Evolutionary conservation across 805 yeast species (phyloP).

Genomic region (Candida rishiriensis): DNA sequence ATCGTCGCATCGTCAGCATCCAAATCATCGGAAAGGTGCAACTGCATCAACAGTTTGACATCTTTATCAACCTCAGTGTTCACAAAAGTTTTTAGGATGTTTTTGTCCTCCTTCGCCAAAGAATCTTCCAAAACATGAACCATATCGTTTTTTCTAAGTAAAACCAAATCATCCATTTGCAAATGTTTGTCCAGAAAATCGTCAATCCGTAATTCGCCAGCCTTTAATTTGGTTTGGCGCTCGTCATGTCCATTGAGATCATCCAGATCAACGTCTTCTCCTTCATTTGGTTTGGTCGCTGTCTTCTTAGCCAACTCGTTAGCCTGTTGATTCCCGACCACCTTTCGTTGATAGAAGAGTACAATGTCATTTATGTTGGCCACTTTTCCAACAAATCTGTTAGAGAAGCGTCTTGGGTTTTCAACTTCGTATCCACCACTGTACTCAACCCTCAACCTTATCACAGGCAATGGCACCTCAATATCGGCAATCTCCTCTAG

Average conservation of each 20-base stretch:
- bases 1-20: slow-evolving; percentile 5
- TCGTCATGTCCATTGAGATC: slow-evolving; percentile 30
- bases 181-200: slow-evolving; percentile 61
- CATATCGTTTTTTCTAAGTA: slow-evolving; percentile 74
- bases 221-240: slow-evolving; percentile 21
- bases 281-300: slow-evolving; percentile 26
- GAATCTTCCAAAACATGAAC: slow-evolving; percentile 66
- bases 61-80: slow-evolving; percentile 52
- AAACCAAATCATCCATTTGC: slow-evolving; percentile 55
- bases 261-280: slow-evolving; percentile 14
- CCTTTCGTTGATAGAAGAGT: slow-evolving; percentile 51
- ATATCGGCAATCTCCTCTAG: slow-evolving; percentile 28
- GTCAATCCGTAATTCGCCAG: slow-evolving; percentile 24
- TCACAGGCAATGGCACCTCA: slow-evolving; percentile 70
- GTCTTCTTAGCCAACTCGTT: slow-evolving; percentile 9
- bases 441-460: slow-evolving; percentile 82
- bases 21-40: slow-evolving; percentile 29
- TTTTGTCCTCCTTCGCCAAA: slow-evolving; percentile 80
- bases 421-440: slow-evolving; percentile 90
- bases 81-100: slow-evolving; percentile 60
- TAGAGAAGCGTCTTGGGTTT: slow-evolving; percentile 83
- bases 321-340: slow-evolving; percentile 13
- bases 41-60: slow-evolving; percentile 42
- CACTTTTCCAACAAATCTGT: slow-evolving; percentile 82
- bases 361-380: slow-evolving; percentile 90